phyloP scores from a whole-genome alignment of 306 rosid genomes.

The Amphicarpaea edgeworthii region DNA sequence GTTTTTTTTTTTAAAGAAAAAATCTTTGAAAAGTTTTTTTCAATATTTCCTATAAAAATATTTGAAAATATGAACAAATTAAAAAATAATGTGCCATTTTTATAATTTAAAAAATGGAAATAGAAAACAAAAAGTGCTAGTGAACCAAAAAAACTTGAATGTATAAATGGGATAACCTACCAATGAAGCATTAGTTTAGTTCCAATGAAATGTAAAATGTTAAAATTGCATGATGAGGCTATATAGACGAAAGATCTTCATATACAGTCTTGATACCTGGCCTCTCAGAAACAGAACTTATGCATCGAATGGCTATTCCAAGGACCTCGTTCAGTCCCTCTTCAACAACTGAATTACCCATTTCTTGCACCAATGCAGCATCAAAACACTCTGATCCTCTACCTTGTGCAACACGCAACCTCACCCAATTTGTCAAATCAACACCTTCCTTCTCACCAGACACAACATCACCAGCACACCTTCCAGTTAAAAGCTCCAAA shows the following conservation, averaged over 20 bases:
- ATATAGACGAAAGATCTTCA: slow-evolving; percentile 73
- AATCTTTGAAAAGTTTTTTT: no score
- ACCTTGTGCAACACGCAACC: slow-evolving; percentile 61
- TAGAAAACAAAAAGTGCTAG: no score
- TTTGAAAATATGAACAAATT: no score
- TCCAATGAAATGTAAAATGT: slow-evolving; percentile 42
- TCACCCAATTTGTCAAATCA: slow-evolving; percentile 72
- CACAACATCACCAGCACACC: slow-evolving; percentile 75
- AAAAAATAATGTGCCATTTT: no score
- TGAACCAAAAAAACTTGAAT: no score
- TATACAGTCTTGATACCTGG: slow-evolving; percentile 70
- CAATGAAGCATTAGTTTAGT: no score
- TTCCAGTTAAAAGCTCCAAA: slow-evolving; percentile 72
- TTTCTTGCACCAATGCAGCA: slow-evolving; percentile 55
- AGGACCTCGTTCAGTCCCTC: slow-evolving; percentile 73
- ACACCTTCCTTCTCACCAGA: slow-evolving; percentile 61
- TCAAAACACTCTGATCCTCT: slow-evolving; percentile 68
- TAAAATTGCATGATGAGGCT: slow-evolving; percentile 38
- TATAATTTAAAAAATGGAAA: no score
- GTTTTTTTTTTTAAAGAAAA: no score
- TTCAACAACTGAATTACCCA: slow-evolving; percentile 59
- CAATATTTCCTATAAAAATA: no score
- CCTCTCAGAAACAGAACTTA: slow-evolving; percentile 61
- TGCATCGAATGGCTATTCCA: slow-evolving; percentile 64
- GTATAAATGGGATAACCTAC: no score